These are phyloP conservation scores for Dactylellina parvicollis DNA, from an alignment of 2,329 filamentous ascomycete species.

Conservation along the genomic window DNA sequence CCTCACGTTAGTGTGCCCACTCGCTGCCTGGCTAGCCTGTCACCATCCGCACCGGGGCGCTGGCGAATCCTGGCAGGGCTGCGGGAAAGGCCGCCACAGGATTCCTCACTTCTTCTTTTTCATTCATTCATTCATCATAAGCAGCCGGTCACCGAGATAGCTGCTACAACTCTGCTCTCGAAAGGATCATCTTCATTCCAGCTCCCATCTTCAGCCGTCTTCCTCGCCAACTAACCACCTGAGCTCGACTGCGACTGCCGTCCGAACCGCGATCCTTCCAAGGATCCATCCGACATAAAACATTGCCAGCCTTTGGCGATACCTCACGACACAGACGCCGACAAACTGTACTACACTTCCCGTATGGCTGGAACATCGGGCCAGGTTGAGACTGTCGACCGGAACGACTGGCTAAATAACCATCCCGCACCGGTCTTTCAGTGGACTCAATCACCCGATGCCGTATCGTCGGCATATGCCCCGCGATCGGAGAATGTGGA, in stretches of 20 bases:
- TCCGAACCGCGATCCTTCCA: no score
- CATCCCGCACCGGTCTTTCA: slow-evolving; percentile 8
- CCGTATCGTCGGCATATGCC: background rate
- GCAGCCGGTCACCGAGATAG: background rate
- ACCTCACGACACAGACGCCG: background rate
- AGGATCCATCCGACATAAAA: background rate
- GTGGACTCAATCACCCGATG: slow-evolving; percentile 13
- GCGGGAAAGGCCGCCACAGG: background rate
- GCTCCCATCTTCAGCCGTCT: no score
- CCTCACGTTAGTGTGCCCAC: background rate
- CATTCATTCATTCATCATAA: background rate
- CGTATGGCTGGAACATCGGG: slow-evolving; percentile 26
- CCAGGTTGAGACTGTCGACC: slow-evolving; percentile 21
- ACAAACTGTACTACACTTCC: background rate
- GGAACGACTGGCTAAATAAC: slow-evolving; percentile 8
- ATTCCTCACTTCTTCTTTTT: background rate
- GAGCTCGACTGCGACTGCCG: no score
- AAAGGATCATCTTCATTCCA: no score
- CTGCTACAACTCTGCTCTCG: no score
- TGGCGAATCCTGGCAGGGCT: background rate
- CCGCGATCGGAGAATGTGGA: slow-evolving; percentile 7
- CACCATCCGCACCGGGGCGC: background rate
- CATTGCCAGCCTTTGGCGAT: background rate
- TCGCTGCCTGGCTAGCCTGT: no score
- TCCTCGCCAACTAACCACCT: no score